A percentile compares a stretch with the other conserved stretches of the same genome.
phyloP scores from a whole-genome alignment of 192 early-diverging fungal species.

The Geranomyces variabilis region DNA sequence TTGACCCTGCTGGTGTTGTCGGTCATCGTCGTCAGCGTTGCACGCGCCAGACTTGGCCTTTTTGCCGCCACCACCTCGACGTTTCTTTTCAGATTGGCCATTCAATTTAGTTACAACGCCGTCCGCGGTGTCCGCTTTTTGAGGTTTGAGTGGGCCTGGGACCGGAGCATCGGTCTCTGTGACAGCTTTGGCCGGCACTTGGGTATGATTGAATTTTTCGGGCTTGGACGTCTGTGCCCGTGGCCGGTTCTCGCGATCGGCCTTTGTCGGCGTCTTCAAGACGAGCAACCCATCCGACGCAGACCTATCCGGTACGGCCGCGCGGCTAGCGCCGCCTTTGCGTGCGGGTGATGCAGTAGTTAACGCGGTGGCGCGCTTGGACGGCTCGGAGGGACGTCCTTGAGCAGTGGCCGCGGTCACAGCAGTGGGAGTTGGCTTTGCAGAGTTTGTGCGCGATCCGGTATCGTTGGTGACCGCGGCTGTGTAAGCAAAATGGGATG shows the following conservation, averaged over 20 bases:
- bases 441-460: neutral
- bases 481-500: neutral
- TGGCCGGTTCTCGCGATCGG: neutral
- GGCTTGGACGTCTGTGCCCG: neutral
- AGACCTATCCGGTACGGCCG: neutral
- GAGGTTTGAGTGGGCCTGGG: neutral
- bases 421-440: neutral
- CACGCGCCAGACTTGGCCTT: neutral
- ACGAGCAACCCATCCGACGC: neutral
- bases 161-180: neutral
- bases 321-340: neutral
- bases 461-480: neutral
- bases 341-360: neutral
- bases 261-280: neutral
- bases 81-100: neutral
- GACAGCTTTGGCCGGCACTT: neutral
- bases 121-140: neutral
- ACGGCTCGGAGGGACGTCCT: neutral
- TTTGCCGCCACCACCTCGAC: neutral
- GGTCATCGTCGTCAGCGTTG: neutral
- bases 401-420: neutral
- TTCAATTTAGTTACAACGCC: neutral
- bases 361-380: neutral
- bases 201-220: neutral
- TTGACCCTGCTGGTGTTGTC: too few species aligned